phyloP scores from a whole-genome alignment of 2,329 filamentous ascomycete genomes.

The Alternaria consortialis region DNA sequence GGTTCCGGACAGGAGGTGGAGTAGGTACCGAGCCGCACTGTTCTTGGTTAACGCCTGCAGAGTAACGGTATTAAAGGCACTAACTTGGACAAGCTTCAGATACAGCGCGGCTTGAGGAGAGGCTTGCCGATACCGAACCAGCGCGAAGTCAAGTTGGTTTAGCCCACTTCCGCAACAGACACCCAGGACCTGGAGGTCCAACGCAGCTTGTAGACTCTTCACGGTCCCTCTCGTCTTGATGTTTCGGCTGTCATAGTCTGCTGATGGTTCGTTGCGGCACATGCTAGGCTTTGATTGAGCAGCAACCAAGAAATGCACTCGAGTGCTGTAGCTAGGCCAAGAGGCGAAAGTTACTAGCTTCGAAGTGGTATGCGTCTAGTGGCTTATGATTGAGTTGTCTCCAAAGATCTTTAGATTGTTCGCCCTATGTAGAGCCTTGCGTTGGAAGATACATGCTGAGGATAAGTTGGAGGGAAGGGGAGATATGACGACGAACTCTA shows the following conservation, averaged over 20 bases:
- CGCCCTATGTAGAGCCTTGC: not conserved
- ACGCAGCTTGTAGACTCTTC: conserved; percentile 14
- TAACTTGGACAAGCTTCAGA: conserved; percentile 60
- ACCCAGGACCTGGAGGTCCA: conserved; percentile 65
- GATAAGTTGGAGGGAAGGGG: not conserved
- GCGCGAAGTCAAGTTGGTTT: conserved; percentile 66
- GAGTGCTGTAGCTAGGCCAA: not conserved
- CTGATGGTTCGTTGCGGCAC: conserved; percentile 26
- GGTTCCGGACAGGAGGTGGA: conserved; percentile 63
- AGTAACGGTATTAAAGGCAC: not conserved
- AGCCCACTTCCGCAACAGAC: conserved; percentile 64
- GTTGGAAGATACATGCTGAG: not conserved
- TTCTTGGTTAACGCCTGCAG: not conserved
- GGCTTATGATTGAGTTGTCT: not conserved
- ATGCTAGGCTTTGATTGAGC: conserved; percentile 6
- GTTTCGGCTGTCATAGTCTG: conserved; percentile 5
- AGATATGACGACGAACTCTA: not conserved
- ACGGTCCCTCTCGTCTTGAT: not conserved
- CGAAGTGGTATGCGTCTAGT: not conserved
- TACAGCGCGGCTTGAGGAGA: conserved; percentile 63
- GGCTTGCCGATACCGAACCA: conserved; percentile 65
- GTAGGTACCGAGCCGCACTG: conserved; percentile 66
- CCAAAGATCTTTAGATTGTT: not conserved
- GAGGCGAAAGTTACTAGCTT: not conserved
- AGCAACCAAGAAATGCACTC: not conserved